These are phyloP conservation scores for Rhizopogon vesiculosus DNA, from an alignment of 768 basidiomycete genomes.

Conservation along the genomic window DNA sequence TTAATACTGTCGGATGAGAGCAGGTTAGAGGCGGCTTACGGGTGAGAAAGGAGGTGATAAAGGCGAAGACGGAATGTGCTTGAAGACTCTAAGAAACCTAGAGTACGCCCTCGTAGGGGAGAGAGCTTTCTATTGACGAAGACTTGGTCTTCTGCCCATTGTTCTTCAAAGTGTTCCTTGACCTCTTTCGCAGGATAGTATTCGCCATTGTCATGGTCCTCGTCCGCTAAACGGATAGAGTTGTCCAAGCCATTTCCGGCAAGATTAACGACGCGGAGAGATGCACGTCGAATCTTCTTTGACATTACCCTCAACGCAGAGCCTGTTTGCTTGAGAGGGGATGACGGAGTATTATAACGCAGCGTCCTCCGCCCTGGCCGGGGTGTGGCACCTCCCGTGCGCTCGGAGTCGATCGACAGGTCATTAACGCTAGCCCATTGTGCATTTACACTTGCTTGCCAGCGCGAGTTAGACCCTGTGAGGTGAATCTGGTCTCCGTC, in stretches of 20 bases:
- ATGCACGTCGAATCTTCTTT: conserved; percentile 55
- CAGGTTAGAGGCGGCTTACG: conserved; percentile 43
- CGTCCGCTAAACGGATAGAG: conserved; percentile 52
- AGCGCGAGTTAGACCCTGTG: conserved; percentile 47
- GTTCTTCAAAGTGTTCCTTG: conserved; percentile 30
- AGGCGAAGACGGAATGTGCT: conserved; percentile 60
- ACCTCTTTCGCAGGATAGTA: conserved; percentile 27
- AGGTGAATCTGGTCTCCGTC: conserved; percentile 57
- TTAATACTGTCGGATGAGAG: background rate
- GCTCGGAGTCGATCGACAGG: conserved; percentile 42
- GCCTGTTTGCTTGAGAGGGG: conserved; percentile 58
- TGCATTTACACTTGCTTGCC: conserved; percentile 23
- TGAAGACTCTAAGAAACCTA: conserved; percentile 70
- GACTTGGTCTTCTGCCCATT: conserved; percentile 16
- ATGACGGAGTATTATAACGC: conserved; percentile 51
- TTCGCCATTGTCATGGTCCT: conserved; percentile 29
- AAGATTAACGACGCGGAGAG: conserved; percentile 79
- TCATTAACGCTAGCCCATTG: conserved; percentile 21
- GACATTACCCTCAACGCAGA: conserved; percentile 56
- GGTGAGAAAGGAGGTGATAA: conserved; percentile 63
- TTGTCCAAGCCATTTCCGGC: conserved; percentile 56
- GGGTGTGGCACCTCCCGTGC: conserved; percentile 34
- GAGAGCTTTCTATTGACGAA: conserved; percentile 40
- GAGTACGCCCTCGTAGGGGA: conserved; percentile 70
- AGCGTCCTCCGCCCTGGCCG: conserved; percentile 32